phyloP scores from a whole-genome alignment of 2,329 filamentous ascomycete species.

The Talaromyces sp. region DNA sequence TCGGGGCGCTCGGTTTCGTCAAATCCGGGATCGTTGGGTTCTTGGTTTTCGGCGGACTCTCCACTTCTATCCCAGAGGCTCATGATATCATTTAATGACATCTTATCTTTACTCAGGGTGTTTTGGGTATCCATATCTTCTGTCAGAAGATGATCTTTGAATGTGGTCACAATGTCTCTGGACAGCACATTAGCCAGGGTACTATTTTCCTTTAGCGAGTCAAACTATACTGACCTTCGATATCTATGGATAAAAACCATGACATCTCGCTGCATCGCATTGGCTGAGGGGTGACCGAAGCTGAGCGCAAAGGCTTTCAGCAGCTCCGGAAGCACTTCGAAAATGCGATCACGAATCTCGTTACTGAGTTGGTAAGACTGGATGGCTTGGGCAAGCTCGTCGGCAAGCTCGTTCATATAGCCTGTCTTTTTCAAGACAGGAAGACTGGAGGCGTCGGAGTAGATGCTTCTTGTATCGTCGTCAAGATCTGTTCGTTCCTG shows the following conservation, averaged over 20 bases:
- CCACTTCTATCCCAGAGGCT: not conserved
- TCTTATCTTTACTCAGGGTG: not conserved
- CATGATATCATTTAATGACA: constrained; percentile 5
- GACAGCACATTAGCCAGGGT: not conserved
- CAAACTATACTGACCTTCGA: constrained; percentile 1
- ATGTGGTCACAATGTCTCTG: constrained; percentile 1
- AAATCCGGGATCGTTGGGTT: not conserved
- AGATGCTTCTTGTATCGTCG: not conserved
- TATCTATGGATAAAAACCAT: constrained; percentile 10
- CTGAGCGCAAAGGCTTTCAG: constrained; percentile 7
- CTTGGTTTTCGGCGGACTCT: not conserved
- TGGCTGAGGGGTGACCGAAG: not conserved
- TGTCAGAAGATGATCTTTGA: not conserved
- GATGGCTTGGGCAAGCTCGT: constrained; percentile 1
- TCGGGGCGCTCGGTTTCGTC: not conserved
- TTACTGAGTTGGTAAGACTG: constrained; percentile 1
- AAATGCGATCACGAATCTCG: not conserved
- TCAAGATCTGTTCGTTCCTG: not conserved
- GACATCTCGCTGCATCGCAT: constrained; percentile 6
- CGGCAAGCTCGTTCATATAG: constrained; percentile 4
- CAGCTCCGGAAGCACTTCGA: constrained; percentile 1
- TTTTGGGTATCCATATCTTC: not conserved
- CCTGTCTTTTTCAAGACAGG: not conserved
- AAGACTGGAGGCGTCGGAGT: constrained; percentile 3
- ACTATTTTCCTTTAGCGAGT: not conserved